Base-by-base conservation (phyloP, 2,329 filamentous ascomycete species). In the Monosporascus sp. region DNA sequence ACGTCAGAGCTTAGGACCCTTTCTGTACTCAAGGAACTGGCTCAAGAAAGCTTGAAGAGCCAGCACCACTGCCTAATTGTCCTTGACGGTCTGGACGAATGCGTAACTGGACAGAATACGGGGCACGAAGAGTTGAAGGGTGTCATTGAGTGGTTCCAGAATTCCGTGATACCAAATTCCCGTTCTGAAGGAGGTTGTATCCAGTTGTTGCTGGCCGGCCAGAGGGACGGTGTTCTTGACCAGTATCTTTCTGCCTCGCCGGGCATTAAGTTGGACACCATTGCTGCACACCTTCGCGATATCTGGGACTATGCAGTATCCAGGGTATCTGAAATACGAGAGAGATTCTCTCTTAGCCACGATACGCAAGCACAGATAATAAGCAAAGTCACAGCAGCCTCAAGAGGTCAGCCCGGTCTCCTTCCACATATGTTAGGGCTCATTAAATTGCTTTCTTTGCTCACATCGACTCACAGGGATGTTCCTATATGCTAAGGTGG, bases 401-500 rank as follows among this genome's bases (percentile, higher is more conserved):
- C 52, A 2, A 51, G 45, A 49, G 52, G 52, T 40, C 11, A 28
- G 14, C 22, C 22, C 37, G 17, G 5, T n/a, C 18, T 41, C 18
- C 17, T n/a, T n/a, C 38, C 17, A n/a, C 38, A 41, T 20, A n/a
- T 3, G 18, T 20, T 18, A 17, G 18, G 18, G 17, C 11, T 41
- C 5, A 20, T 18, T 41, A 20, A 41, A 17, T 7, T n/a, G 38
- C 38, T 11, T 17, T n/a, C 17, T 44, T 31, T 31, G 8, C 28
- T 53, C 20, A 37, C 7, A 28, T 9, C 7, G 15, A n/a, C 3
- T 11, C 24, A n/a, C 15, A 58, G 55, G 51, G 5, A 55, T 58
- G 59, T 63, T 63, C 22, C 37, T 62, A 11, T 63, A 62, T 31
- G 56, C 49, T 0, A 63, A 58, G 37, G 37, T 63, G n/a, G 60